Conservation (phyloP, 495 filamentous ascomycete species). For the Cairneyella variabilis region DNA sequence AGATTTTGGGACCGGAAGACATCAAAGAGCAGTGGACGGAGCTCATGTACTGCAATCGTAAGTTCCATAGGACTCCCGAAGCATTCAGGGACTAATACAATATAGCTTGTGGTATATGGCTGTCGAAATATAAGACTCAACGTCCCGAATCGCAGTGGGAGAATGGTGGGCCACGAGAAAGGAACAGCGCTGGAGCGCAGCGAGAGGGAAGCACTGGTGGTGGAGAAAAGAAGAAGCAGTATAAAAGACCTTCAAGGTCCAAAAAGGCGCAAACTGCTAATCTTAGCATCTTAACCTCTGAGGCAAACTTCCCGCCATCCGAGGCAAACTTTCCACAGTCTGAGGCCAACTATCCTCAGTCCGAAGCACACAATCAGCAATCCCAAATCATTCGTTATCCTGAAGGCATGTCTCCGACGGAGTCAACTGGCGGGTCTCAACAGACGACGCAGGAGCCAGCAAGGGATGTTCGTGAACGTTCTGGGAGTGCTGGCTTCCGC, state of each 20-base stretch:
- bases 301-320: constrained; percentile 37
- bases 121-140: constrained; percentile 80
- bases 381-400: constrained; percentile 10
- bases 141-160: constrained; percentile 79
- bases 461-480: constrained; percentile 30
- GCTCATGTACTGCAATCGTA: constrained; percentile 78
- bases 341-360: constrained; percentile 33
- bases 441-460: constrained; percentile 21
- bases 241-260: constrained; percentile 38
- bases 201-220: constrained; percentile 40
- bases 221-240: constrained; percentile 42
- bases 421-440: constrained; percentile 13
- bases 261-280: constrained; percentile 36
- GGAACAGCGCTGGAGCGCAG: too few species aligned
- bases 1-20: constrained; percentile 55
- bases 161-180: constrained; percentile 71
- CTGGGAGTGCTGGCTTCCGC: constrained; percentile 24
- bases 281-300: constrained; percentile 36
- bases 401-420: constrained; percentile 4
- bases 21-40: constrained; percentile 61
- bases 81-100: not conserved
- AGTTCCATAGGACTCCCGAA: constrained; percentile 6
- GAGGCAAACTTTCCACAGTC: constrained; percentile 39
- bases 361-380: constrained; percentile 36
- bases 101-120: constrained; percentile 81